Conservation (phyloP, 345 rosid genomes). For the Clarkia xantiana region DNA sequence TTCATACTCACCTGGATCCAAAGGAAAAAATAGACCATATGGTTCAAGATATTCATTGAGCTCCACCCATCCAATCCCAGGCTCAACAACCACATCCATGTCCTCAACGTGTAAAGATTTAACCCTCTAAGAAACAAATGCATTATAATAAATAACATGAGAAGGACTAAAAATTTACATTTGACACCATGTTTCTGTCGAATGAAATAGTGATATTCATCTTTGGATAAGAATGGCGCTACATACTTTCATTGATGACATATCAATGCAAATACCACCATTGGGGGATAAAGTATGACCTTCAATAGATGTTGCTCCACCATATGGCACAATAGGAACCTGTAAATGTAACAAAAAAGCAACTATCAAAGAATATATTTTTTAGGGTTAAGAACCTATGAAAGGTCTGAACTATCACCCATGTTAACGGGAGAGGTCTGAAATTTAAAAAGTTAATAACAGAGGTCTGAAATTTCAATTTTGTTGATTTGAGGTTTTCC, state of each 20-base stretch:
- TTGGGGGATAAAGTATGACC: slow-evolving; percentile 82
- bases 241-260: slow-evolving; percentile 80
- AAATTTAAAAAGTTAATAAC: too few relatives aligned
- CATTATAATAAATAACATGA: neutral
- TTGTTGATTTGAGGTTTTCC: too few relatives aligned
- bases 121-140: slow-evolving; percentile 31
- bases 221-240: neutral
- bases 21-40: slow-evolving; percentile 79
- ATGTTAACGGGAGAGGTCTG: too few relatives aligned
- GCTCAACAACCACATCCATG: slow-evolving; percentile 96
- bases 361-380: neutral
- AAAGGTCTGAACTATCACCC: too few relatives aligned
- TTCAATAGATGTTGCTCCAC: slow-evolving; percentile 97
- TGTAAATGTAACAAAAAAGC: slow-evolving; percentile 16
- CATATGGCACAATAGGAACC: slow-evolving; percentile 90
- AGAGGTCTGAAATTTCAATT: too few relatives aligned
- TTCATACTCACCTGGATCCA: slow-evolving; percentile 64
- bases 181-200: too few relatives aligned
- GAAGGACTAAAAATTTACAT: neutral
- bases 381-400: too few relatives aligned
- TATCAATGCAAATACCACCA: slow-evolving; percentile 87
- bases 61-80: slow-evolving; percentile 94
- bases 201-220: too few relatives aligned
- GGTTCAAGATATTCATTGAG: slow-evolving; percentile 84
- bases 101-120: slow-evolving; percentile 77